Percentiles rank a stretch among this genome's conserved stretches.
These are phyloP conservation scores for Keithomyces neogunnii DNA, from an alignment of 2,329 filamentous ascomycete species.

Conservation along the genomic window DNA sequence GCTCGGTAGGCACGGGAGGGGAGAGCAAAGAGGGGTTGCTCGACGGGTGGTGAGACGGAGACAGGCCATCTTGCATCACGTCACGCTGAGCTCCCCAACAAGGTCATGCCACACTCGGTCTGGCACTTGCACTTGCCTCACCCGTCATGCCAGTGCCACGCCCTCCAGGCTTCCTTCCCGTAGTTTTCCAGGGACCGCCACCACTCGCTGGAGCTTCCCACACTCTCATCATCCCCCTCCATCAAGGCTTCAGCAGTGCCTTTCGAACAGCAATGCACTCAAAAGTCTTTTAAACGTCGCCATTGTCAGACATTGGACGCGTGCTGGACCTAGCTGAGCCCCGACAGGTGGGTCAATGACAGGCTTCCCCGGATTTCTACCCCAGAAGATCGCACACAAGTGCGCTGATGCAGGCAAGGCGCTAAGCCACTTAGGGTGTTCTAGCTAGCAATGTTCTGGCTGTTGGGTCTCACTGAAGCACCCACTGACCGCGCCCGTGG, in stretches of 20 bases:
- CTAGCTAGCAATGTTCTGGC: too few relatives aligned
- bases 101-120: background rate
- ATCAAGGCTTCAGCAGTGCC: background rate
- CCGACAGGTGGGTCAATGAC: slow-evolving; percentile 11
- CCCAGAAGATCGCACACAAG: slow-evolving; percentile 11
- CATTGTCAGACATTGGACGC: background rate
- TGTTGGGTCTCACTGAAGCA: too few relatives aligned
- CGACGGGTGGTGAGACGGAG: background rate
- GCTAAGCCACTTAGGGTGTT: slow-evolving; percentile 1
- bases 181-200: background rate
- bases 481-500: too few relatives aligned
- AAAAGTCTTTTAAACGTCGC: background rate
- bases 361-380: slow-evolving; percentile 18
- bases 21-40: background rate
- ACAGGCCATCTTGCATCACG: background rate
- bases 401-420: slow-evolving; percentile 9
- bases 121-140: background rate
- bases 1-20: background rate
- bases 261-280: background rate
- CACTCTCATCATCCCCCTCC: background rate
- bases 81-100: background rate
- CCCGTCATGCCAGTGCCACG: background rate
- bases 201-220: background rate
- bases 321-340: background rate
- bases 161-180: background rate